These are phyloP conservation scores for Ophidiomyces ophidiicola DNA, from an alignment of 2,329 filamentous ascomycete species.

Conservation along the genomic window DNA sequence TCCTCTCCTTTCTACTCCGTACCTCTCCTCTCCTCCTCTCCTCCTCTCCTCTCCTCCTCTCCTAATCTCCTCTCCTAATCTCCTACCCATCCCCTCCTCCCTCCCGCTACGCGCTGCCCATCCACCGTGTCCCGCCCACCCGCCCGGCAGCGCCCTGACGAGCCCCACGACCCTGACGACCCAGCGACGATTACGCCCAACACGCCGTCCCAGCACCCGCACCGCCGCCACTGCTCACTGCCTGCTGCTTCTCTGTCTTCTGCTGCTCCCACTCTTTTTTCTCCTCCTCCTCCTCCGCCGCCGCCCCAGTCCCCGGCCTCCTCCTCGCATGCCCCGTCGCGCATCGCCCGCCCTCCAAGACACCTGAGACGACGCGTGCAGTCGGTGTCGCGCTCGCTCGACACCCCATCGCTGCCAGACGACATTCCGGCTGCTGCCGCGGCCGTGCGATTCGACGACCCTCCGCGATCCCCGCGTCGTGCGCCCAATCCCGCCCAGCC, in stretches of 20 bases:
- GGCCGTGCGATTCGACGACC: neutral
- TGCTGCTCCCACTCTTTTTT: neutral
- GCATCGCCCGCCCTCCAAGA: too few species aligned
- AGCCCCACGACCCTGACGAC: conserved; percentile 44
- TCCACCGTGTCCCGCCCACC: conserved; percentile 33
- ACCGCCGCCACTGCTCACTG: conserved; percentile 22
- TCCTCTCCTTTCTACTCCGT: too few species aligned
- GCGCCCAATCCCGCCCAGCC: conserved; percentile 5
- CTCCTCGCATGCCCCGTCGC: too few species aligned
- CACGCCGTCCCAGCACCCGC: conserved; percentile 32
- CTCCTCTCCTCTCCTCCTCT: neutral
- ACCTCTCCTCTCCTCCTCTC: conserved; percentile 1
- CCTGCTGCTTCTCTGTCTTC: neutral
- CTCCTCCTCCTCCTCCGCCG: conserved; percentile 25
- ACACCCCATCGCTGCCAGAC: too few species aligned
- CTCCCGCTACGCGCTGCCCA: neutral
- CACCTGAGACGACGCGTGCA: too few species aligned
- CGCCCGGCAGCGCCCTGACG: conserved; percentile 37
- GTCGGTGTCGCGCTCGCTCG: too few species aligned
- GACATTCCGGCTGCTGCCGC: too few species aligned
- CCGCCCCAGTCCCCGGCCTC: too few species aligned
- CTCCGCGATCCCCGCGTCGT: neutral
- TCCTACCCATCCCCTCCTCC: neutral
- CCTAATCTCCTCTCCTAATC: neutral
- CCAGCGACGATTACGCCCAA: conserved; percentile 33